Evolutionary conservation across 1,284 basidiomycete species (phyloP).

Genomic region (Acaromyces ingoldii): DNA sequence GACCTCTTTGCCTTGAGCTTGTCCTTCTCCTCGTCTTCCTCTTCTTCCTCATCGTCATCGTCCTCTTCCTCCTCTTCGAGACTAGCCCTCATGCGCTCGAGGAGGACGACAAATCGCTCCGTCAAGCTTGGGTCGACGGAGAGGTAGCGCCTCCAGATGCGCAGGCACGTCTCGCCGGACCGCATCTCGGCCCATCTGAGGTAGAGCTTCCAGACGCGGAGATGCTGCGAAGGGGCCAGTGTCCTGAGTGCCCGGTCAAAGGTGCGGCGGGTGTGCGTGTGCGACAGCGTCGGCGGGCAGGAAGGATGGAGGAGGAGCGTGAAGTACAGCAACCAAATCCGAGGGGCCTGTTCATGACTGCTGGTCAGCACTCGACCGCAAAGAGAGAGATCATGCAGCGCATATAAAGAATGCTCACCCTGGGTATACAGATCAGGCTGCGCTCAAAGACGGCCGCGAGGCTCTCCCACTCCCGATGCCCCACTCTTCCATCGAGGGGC

Average conservation of each 20-base stretch:
- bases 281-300: constrained; percentile 76
- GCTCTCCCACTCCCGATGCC: constrained; percentile 90
- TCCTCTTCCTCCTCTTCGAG: constrained; percentile 23
- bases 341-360: constrained; percentile 65
- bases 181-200: constrained; percentile 85
- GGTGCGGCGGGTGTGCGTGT: constrained; percentile 85
- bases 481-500: constrained; percentile 77
- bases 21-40: constrained; percentile 4
- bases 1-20: neutral
- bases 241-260: constrained; percentile 93
- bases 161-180: constrained; percentile 77
- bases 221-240: constrained; percentile 87
- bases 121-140: constrained; percentile 54
- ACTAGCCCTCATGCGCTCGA: constrained; percentile 16
- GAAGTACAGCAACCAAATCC: constrained; percentile 88
- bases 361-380: neutral
- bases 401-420: constrained; percentile 57
- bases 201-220: constrained; percentile 87
- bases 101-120: constrained; percentile 41
- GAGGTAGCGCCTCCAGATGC: constrained; percentile 86
- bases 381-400: neutral
- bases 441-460: constrained; percentile 85
- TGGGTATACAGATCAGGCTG: constrained; percentile 86
- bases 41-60: constrained; percentile 13
- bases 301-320: constrained; percentile 83